These are phyloP conservation scores for Fusarium piperis DNA, from an alignment of 2,329 filamentous ascomycete genomes.

Conservation along the genomic window DNA sequence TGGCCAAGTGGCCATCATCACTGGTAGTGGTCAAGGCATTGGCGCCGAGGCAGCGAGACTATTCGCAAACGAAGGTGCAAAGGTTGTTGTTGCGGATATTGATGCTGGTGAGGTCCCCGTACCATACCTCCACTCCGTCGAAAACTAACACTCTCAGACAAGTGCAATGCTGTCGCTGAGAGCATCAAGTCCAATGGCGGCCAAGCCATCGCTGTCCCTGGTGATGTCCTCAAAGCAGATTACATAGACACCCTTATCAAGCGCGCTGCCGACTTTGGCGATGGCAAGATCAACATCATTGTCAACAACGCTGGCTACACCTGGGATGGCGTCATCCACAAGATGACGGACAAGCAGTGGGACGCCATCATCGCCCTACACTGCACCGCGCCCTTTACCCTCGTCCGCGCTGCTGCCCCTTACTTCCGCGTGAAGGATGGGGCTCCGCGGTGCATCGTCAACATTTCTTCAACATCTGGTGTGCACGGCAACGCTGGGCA, in stretches of 20 bases:
- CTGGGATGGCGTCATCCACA: conserved; percentile 93
- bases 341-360: conserved; percentile 93
- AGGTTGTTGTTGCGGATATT: conserved; percentile 85
- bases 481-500: conserved; percentile 91
- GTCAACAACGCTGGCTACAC: conserved; percentile 94
- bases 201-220: conserved; percentile 76
- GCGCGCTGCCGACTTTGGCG: conserved; percentile 80
- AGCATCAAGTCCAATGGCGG: conserved; percentile 74
- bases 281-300: conserved; percentile 89
- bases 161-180: conserved; percentile 73
- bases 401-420: conserved; percentile 80
- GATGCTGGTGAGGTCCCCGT: conserved; percentile 66
- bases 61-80: conserved; percentile 89
- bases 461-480: conserved; percentile 84
- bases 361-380: conserved; percentile 87
- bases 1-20: conserved; percentile 87
- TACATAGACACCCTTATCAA: conserved; percentile 79
- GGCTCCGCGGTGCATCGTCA: conserved; percentile 81
- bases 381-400: conserved; percentile 85
- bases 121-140: fast-evolving
- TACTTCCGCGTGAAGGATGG: conserved; percentile 90
- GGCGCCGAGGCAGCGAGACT: conserved; percentile 84
- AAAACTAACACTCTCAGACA: conserved; percentile 58
- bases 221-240: conserved; percentile 77
- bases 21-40: conserved; percentile 86